phyloP scores from a whole-genome alignment of 2,329 filamentous ascomycete genomes.

The Xylaria sp. region DNA sequence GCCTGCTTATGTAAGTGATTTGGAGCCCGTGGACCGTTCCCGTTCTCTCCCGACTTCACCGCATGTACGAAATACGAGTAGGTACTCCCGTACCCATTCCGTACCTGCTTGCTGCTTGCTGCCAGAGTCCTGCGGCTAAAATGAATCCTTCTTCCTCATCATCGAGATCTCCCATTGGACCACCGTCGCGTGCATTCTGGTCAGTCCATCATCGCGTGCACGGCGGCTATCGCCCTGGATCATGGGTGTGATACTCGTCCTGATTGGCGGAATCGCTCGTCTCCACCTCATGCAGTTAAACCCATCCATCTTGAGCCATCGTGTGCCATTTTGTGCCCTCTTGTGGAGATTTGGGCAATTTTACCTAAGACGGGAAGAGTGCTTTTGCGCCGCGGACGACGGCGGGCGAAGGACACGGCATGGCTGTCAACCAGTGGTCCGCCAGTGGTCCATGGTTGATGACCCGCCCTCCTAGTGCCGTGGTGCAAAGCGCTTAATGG shows the following conservation, averaged over 20 bases:
- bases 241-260: slow-evolving; percentile 23
- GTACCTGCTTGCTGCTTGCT: background rate
- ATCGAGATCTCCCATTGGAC: background rate
- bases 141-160: background rate
- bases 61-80: too few relatives aligned
- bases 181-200: slow-evolving; percentile 4
- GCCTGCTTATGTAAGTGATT: too few relatives aligned
- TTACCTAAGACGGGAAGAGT: slow-evolving; percentile 7
- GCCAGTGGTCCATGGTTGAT: slow-evolving; percentile 15
- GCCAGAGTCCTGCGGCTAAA: background rate
- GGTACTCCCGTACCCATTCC: background rate
- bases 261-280: slow-evolving; percentile 24
- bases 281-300: slow-evolving; percentile 21
- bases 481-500: slow-evolving; percentile 28
- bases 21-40: too few relatives aligned
- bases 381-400: slow-evolving; percentile 10
- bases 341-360: background rate
- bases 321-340: background rate
- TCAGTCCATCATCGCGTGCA: slow-evolving; percentile 5
- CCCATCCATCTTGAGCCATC: slow-evolving; percentile 23
- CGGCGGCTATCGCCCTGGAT: slow-evolving; percentile 17
- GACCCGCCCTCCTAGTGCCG: slow-evolving; percentile 23
- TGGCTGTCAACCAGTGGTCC: background rate
- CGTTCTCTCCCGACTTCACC: too few relatives aligned
- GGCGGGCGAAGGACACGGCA: too few relatives aligned